These are phyloP conservation scores for Lanzia echinophila DNA, from an alignment of 2,329 filamentous ascomycete genomes.

Conservation along the genomic window DNA sequence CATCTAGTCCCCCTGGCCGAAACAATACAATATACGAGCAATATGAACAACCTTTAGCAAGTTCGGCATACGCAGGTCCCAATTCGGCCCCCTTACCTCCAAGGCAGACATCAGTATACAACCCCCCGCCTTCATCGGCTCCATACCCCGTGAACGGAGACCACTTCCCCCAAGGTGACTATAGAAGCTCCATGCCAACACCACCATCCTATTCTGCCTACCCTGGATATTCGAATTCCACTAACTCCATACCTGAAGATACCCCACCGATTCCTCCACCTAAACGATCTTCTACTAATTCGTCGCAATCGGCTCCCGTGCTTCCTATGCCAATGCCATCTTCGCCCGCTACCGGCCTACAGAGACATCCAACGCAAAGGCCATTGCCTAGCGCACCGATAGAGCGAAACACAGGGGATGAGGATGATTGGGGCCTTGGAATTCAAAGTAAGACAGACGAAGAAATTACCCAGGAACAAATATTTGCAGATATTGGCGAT, in stretches of 20 bases:
- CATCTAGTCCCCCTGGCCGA: slow-evolving; percentile 20
- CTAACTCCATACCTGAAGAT: slow-evolving; percentile 10
- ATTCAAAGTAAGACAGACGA: slow-evolving; percentile 20
- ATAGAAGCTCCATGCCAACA: slow-evolving; percentile 15
- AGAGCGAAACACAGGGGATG: slow-evolving; percentile 20
- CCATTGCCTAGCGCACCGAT: slow-evolving; percentile 30
- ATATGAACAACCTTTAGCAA: slow-evolving; percentile 17
- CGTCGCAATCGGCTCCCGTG: slow-evolving; percentile 12
- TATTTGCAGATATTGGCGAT: slow-evolving; percentile 32
- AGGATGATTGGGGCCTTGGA: slow-evolving; percentile 23
- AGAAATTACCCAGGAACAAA: slow-evolving; percentile 28
- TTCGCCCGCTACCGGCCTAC: slow-evolving; percentile 17
- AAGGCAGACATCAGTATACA: slow-evolving; percentile 22
- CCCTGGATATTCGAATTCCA: slow-evolving; percentile 13
- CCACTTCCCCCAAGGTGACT: slow-evolving; percentile 20
- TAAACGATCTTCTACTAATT: slow-evolving; percentile 21
- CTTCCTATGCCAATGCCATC: slow-evolving; percentile 11
- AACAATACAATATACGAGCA: slow-evolving; percentile 24
- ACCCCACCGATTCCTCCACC: slow-evolving; percentile 14
- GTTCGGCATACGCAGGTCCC: slow-evolving; percentile 19
- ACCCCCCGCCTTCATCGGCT: slow-evolving; percentile 15
- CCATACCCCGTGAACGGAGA: slow-evolving; percentile 27
- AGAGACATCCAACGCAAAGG: slow-evolving; percentile 30
- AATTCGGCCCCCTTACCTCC: slow-evolving; percentile 20
- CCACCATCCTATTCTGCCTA: slow-evolving; percentile 21